phyloP scores from a whole-genome alignment of 2,329 filamentous ascomycete genomes.

The Colletotrichum sp. region DNA sequence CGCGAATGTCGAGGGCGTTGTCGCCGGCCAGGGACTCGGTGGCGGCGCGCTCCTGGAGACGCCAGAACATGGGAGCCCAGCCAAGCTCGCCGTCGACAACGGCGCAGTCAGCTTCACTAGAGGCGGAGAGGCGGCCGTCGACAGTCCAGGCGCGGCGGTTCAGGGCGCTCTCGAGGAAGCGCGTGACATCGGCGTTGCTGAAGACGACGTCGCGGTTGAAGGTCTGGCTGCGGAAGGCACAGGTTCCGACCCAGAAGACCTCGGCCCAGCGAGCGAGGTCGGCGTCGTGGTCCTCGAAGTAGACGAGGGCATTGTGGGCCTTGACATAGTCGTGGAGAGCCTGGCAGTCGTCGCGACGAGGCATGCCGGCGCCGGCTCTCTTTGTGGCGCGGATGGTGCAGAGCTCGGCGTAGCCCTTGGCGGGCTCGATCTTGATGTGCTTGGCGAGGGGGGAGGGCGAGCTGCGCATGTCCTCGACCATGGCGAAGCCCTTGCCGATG shows the following conservation, averaged over 20 bases:
- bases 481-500: not conserved
- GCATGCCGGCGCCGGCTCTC: not conserved
- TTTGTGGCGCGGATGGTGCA: not conserved
- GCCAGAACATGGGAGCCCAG: not conserved
- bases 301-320: not conserved
- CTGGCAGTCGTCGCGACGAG: constrained; percentile 12
- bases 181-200: not conserved
- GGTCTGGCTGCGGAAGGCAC: not conserved
- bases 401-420: not conserved
- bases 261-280: constrained; percentile 1
- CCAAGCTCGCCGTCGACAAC: not conserved
- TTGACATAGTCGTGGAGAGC: constrained; percentile 1
- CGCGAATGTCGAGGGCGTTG: not conserved
- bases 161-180: not conserved
- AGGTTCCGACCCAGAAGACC: constrained; percentile 7
- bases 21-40: not conserved
- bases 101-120: constrained; percentile 1
- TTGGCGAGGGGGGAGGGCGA: not conserved
- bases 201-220: not conserved
- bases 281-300: not conserved
- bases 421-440: not conserved
- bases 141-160: not conserved
- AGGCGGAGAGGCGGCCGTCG: not conserved
- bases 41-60: not conserved
- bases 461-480: not conserved